Base-by-base conservation (phyloP, 202 grass and related monocot genomes). In the Setaria italica region DNA sequence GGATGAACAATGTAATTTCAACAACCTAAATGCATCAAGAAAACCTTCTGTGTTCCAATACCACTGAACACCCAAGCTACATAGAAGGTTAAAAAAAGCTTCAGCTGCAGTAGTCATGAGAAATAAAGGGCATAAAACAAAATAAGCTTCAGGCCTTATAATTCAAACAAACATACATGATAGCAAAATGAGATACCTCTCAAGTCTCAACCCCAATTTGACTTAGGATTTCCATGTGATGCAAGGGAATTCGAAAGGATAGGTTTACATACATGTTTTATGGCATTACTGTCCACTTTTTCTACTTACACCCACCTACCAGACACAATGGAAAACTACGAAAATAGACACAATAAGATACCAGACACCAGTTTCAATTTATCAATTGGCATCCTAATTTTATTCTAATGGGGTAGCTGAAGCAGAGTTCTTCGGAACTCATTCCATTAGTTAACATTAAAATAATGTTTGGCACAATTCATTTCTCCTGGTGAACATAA, bases 151-250 rank as follows among this genome's bases (percentile, higher is more conserved):
- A 34, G 34, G 47, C 47, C 25, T 83, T 9, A 48, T 65, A 78
- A 33, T 55, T 54, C 39, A 47, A 78, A 74, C 49, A 37, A 78
- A 74, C 62, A 81, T 70, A 74, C 12, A 80, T 11, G 45, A 74
- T 80, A 67, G 10, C 17, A 87, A 62, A 62, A n/a, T 63, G 13
- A 55, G 37, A 80, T 55, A 3, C 10, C 15, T 67, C 10, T 58
- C 15, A 74, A 19, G 53, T 67, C 10, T 42, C 15, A 74, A 19
- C 54, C 68, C 4, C 6, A 34, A 68, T 41, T 85, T 51, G 32
- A 19, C 42, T 80, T 35, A 13, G 47, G n/a, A 80, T 84, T 59
- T 45, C 42, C n/a, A 75, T 25, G 33, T 3, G 45, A 67, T 42
- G 34, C 7, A 46, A 30, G 33, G 68, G 42, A 81, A 85, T 60